Evolutionary conservation across 495 filamentous ascomycete genomes (phyloP), one percentile per base, ranked within the genome.

Genomic region (Thozetella sp.): DNA sequence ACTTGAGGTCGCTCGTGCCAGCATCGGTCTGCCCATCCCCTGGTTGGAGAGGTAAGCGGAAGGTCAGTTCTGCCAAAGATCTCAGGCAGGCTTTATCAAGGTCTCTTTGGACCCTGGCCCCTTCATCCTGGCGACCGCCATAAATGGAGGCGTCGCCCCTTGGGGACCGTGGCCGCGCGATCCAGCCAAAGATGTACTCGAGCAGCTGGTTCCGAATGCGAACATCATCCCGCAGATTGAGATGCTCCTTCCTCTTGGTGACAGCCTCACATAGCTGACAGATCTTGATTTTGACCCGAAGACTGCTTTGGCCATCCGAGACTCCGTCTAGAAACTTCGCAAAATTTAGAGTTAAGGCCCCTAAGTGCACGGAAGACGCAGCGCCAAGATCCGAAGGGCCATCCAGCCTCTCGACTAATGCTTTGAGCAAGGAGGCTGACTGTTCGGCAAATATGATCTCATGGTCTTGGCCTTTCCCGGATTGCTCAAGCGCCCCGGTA

Each of bases 381-480:
- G 83, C 80, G 17, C 80, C 81, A 23, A 82, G 68, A 56, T 88
- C 85, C 2, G 84, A 79, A 17, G 84, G 78, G 0, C 81, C 83
- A 40, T 86, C 83, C 25, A 87, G 65, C 34, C 84, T 76, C 58
- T 88, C 86, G 15, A 89, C 83, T 53, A 88, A 80, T 2, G 80
- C 80, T 63, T 83, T 86, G 48, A 89, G 66, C 25, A 89, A 74
- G 2, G 84, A 80, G 12, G 86, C 83, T 4, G 83, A 82, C 65
- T 89, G 86, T 66, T 88, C 86, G 10, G 84, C 84, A 67, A 89
- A 88, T 17, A 88, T 73, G 26, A 86, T 82, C 59, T 85, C 77
- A 51, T 77, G 78, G 54, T 87, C 86, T 17, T 81, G 81, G 22
- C 80, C 83, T 61, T 74, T 78, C 56, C 76, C 78, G 48, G 75